Conservation (phyloP, 768 basidiomycete species). For the Phanerochaete sordida region DNA sequence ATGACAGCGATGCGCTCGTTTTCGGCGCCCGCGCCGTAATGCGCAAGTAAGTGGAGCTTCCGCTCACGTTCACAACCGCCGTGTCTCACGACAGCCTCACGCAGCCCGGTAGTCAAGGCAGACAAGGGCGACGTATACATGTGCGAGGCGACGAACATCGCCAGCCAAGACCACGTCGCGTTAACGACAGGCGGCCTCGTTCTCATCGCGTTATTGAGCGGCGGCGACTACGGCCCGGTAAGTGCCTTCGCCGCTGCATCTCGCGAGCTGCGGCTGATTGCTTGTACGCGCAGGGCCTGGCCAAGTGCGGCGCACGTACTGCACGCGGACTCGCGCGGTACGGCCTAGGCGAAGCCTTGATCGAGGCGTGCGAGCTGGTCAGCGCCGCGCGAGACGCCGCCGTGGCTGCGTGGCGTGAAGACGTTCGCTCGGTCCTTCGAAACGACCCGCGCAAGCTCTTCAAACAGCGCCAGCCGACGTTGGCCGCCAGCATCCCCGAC, state of each 20-base stretch:
- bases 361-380: not conserved
- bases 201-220: conserved; percentile 77
- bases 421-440: not conserved
- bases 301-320: not conserved
- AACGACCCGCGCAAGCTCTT: not conserved
- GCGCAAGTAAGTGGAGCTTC: conserved; percentile 20
- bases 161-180: conserved; percentile 23
- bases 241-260: not conserved
- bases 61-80: not conserved
- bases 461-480: not conserved
- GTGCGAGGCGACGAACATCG: not conserved
- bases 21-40: conserved; percentile 37
- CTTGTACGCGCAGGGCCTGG: not conserved
- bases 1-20: conserved; percentile 39
- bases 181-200: conserved; percentile 66
- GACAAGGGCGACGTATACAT: not conserved
- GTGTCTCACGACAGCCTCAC: not conserved
- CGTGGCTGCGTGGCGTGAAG: not conserved
- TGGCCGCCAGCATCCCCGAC: not conserved
- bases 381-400: not conserved
- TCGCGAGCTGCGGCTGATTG: not conserved
- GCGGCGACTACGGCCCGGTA: conserved; percentile 70
- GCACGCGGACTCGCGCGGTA: conserved; percentile 6
- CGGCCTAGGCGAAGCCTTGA: conserved; percentile 5
- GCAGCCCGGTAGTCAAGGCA: not conserved